Base-by-base conservation (phyloP, 257 asterid species). In the Petunia secreta region DNA sequence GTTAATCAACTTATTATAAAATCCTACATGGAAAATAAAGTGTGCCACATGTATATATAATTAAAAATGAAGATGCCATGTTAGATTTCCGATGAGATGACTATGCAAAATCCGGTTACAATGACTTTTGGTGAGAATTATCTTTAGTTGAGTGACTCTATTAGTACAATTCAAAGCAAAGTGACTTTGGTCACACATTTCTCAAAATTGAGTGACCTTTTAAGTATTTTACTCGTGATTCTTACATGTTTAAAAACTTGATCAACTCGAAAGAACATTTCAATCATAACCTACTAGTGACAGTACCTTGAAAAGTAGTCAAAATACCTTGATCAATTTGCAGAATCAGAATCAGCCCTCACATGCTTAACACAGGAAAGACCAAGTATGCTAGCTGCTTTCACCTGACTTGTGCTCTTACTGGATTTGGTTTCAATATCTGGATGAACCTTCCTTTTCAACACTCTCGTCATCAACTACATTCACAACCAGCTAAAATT, bases 401-500 rank as follows among this genome's bases (percentile, higher is more conserved):
- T 71, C 62, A 50, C 77, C n/a, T 71, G 77, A 71, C 0, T 71
- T 13, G 5, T 48, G 77, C 3, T 48, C 40, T 80, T 65, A 39
- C 76, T 73, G 52, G 64, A 44, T 84, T 86, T 86, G 57, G 58
- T 75, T 66, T 79, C 89, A 54, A 84, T 64, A 44, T 88, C 96
- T 0, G 97, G 96, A 63, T 92, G 96, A 78, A 92, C 85, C 90
- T 92, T 92, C 74, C 88, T 88, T 84, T 83, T 91, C 92, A 91
- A 63, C 91, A 92, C 86, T 83, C 84, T 89, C 65, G 91, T 84
- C 89, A 91, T 83, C 86, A 91, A 39, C 97, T 91, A 78, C 53
- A 46, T 41, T 4, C 62, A 55, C 62, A 54, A 55, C 3, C 3
- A 2, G 36, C 2, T 44, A 25, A 10, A 71, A 60, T 15, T 71